Base-by-base conservation (phyloP, 257 asterid species). In the Salvia miltiorrhiza region DNA sequence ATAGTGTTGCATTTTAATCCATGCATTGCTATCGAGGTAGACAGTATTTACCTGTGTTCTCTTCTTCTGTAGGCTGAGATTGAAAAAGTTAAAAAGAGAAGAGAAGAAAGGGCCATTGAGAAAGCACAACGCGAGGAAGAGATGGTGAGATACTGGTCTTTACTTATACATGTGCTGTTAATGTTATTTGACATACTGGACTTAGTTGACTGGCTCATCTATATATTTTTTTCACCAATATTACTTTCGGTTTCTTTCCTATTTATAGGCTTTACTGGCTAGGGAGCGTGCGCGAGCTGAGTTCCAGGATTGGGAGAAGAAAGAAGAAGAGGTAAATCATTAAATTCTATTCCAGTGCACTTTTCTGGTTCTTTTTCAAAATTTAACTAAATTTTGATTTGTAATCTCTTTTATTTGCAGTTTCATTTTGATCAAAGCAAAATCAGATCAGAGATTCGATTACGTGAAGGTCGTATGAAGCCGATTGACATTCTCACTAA, bases 221-320 rank as follows among this genome's bases (percentile, higher is more conserved):
- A 5, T 30, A 12, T 58, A 28, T 28, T 61, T 33, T 1, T 26
- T 47, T 13, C 19, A 52, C 43, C 48, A 24, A 14, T 45, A 37
- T 64, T 30, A 67, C 54, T 47, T 39, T 35, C 26, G 39, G 20
- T 33, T 65, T 30, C 35, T 41, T 33, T 53, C 77, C 39, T 30
- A 60, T 77, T 72, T 41, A 23, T 66, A 88, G 97, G 93, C 95
- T 39, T 61, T 88, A 79, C 67, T 93, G 79, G 97, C 96, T 10
- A 84, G 99, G 78, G 99, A 93, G 79, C 92, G 97, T 21, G 99
- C 97, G 28, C 88, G 96, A 39, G 99, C 99, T 13, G 99, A 93
- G 85, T 90, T 87, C 72, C 96, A 93, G 7, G 99, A 93, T 74
- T 93, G 97, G 99, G 99, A 93, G 84, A 93, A 93, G 91, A 93